Evolutionary conservation across 2,329 filamentous ascomycete genomes (phyloP).

Genomic region (Aulographum hederae): DNA sequence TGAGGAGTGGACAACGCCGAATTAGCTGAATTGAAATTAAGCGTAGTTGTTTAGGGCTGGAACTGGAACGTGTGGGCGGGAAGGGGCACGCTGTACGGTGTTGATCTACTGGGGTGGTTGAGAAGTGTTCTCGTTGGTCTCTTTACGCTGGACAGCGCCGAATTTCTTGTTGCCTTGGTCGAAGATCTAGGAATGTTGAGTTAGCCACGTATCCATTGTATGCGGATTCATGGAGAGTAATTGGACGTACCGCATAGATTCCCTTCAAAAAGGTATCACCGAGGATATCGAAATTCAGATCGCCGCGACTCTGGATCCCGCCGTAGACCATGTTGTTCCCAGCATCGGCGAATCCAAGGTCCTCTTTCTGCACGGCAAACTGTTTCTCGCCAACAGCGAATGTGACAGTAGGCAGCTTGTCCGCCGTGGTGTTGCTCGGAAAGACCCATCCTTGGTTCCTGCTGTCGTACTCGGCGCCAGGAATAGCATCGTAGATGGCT

Average conservation of each 20-base stretch:
- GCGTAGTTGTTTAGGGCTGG: too few relatives aligned
- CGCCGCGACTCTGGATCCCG: conserved; percentile 44
- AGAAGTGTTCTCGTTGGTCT: conserved; percentile 11
- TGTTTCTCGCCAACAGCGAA: conserved; percentile 44
- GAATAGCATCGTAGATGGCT: conserved; percentile 45
- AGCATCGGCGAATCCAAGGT: conserved; percentile 38
- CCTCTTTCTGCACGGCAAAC: conserved; percentile 43
- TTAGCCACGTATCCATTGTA: conserved; percentile 1
- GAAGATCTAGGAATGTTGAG: conserved; percentile 32
- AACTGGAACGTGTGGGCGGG: too few relatives aligned
- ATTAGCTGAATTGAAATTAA: too few relatives aligned
- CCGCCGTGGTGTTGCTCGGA: conserved; percentile 31
- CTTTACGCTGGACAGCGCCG: conserved; percentile 35
- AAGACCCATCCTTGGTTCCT: conserved; percentile 45
- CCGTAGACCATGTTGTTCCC: conserved; percentile 41
- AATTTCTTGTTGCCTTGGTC: conserved; percentile 43
- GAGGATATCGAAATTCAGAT: conserved; percentile 41
- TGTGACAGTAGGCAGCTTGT: conserved; percentile 40
- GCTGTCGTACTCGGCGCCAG: conserved; percentile 33
- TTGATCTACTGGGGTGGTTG: too few relatives aligned
- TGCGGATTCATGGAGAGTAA: not conserved
- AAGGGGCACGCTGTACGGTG: too few relatives aligned
- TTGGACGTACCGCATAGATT: conserved; percentile 38
- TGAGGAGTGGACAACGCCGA: too few relatives aligned
- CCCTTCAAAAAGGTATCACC: conserved; percentile 47